phyloP scores from a whole-genome alignment of 1,284 basidiomycete species.

The Ustilago loliicola region DNA sequence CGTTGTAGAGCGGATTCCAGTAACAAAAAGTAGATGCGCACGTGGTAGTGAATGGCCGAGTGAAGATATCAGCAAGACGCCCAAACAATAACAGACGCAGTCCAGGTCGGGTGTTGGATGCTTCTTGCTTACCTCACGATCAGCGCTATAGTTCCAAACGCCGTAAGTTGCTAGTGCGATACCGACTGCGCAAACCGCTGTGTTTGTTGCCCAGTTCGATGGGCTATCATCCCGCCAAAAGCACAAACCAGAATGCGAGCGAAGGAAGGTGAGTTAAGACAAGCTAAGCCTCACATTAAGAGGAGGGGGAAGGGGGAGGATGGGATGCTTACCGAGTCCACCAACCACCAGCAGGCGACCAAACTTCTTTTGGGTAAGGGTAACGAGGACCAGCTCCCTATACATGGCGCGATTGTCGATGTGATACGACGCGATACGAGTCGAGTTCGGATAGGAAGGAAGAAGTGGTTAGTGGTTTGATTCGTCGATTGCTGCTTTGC shows the following conservation, averaged over 20 bases:
- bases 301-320: background rate
- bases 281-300: background rate
- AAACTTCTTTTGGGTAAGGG: conserved; percentile 76
- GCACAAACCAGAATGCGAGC: background rate
- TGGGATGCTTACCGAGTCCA: conserved; percentile 71
- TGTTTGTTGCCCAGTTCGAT: conserved; percentile 74
- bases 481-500: background rate
- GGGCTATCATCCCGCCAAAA: conserved; percentile 57
- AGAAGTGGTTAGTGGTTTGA: background rate
- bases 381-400: conserved; percentile 73
- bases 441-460: background rate
- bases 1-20: background rate
- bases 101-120: background rate
- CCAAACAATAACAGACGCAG: background rate
- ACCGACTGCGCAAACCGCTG: conserved; percentile 72
- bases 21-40: too few relatives aligned
- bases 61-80: background rate
- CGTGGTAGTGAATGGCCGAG: too few relatives aligned
- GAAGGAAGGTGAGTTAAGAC: too few relatives aligned
- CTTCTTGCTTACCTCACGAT: conserved; percentile 74
- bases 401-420: background rate
- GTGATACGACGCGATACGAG: background rate
- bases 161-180: conserved; percentile 73
- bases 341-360: conserved; percentile 75
- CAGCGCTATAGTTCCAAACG: conserved; percentile 73